Percentiles rank a stretch among this genome's conserved stretches.
Evolutionary conservation across 78 protist species (phyloP).

Genomic region (Tieghemostelium lacteum): DNA sequence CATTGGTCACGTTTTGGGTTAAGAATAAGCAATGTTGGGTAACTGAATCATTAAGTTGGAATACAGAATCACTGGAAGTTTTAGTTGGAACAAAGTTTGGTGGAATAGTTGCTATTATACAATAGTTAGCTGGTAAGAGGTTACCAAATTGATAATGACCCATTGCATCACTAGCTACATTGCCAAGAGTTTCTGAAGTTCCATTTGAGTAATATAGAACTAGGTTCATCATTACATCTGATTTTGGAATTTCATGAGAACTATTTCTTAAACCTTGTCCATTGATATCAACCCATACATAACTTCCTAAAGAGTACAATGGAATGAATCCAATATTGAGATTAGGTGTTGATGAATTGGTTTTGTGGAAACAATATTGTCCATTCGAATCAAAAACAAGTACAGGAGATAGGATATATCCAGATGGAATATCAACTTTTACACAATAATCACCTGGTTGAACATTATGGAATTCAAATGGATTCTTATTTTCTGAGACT

Average conservation of each 20-base stretch:
- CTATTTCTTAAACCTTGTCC: not conserved
- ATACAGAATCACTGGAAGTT: not conserved
- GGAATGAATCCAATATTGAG: constrained; percentile 25
- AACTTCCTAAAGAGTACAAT: not conserved
- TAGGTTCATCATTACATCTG: no score
- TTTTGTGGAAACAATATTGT: constrained; percentile 4
- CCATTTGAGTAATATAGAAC: not conserved
- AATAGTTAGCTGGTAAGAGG: constrained; percentile 15
- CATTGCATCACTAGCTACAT: not conserved
- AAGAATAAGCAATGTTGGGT: not conserved
- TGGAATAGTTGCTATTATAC: not conserved
- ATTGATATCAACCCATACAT: constrained; percentile 14
- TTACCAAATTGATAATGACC: constrained; percentile 23
- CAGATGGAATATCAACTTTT: not conserved
- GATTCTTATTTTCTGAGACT: not conserved
- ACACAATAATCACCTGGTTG: constrained; percentile 17
- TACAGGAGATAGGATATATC: not conserved
- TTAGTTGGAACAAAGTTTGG: not conserved
- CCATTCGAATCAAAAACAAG: not conserved
- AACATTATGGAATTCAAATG: not conserved
- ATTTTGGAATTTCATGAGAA: not conserved
- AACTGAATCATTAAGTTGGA: not conserved
- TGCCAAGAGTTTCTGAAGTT: not conserved
- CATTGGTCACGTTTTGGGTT: not conserved
- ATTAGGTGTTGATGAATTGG: not conserved